phyloP scores from a whole-genome alignment of 352 stramenopile species.

The Pythium rhizo-oryzae region DNA sequence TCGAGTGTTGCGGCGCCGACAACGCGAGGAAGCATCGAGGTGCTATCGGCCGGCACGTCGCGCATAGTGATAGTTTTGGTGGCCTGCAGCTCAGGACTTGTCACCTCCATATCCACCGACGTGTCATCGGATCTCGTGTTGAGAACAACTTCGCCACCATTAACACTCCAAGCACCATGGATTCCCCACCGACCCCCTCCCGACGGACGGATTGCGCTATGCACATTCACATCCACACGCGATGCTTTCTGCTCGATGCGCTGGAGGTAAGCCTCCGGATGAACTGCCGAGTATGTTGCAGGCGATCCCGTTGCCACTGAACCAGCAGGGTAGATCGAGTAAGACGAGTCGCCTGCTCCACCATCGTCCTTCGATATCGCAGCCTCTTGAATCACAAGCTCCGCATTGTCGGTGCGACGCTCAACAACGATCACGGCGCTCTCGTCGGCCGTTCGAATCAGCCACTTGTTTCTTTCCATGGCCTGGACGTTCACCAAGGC shows the following conservation, averaged over 20 bases:
- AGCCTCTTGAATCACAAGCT: conserved; percentile 41
- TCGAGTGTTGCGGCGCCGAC: conserved; percentile 40
- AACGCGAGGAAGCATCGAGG: conserved; percentile 35
- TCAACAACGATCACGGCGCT: conserved; percentile 37
- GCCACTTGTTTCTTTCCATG: conserved; percentile 44
- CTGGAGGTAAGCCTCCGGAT: conserved; percentile 55
- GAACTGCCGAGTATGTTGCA: conserved; percentile 35
- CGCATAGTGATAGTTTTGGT: conserved; percentile 54
- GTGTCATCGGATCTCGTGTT: conserved; percentile 27
- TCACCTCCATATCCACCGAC: conserved; percentile 32
- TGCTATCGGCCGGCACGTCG: not conserved
- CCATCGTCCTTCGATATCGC: conserved; percentile 9
- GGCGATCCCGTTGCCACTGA: conserved; percentile 6
- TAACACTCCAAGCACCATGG: conserved; percentile 28
- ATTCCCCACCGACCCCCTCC: conserved; percentile 33
- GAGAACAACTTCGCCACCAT: conserved; percentile 21
- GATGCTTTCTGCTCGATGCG: conserved; percentile 12
- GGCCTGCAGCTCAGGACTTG: conserved; percentile 2
- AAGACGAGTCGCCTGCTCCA: conserved; percentile 26
- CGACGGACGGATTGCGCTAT: conserved; percentile 20
- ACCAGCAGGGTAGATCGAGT: conserved; percentile 36
- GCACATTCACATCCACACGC: not conserved
- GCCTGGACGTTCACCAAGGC: conserved; percentile 44
- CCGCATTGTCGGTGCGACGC: conserved; percentile 20
- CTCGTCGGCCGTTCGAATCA: conserved; percentile 49